phyloP scores from a whole-genome alignment of 129 eudicot species.

The Centrapalus pauciflorus region DNA sequence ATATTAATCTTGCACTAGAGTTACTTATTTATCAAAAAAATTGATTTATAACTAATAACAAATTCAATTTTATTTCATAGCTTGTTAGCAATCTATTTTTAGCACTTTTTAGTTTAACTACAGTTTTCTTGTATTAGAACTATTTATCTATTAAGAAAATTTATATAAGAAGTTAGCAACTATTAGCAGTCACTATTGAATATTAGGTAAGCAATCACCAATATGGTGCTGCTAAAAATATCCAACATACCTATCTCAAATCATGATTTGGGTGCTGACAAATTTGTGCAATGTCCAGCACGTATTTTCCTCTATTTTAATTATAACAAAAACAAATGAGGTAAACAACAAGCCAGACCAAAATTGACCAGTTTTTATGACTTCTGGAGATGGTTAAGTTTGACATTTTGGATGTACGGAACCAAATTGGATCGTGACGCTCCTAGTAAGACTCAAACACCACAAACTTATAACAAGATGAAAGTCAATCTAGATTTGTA shows the following conservation, averaged over 20 bases:
- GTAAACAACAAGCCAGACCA: neutral
- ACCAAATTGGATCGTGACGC: neutral
- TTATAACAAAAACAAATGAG: neutral
- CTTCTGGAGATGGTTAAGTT: neutral
- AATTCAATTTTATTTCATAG: neutral
- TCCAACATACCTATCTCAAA: neutral
- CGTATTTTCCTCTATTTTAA: neutral
- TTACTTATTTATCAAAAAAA: neutral
- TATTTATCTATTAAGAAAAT: too few relatives aligned
- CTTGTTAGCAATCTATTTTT: neutral
- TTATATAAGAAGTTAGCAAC: neutral
- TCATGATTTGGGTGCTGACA: neutral
- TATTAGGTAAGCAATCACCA: neutral
- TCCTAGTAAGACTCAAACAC: neutral
- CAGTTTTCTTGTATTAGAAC: neutral
- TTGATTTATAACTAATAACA: neutral
- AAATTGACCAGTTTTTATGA: neutral
- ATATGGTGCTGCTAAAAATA: neutral
- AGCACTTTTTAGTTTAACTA: neutral
- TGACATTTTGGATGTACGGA: neutral
- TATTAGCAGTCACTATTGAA: neutral
- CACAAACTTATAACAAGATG: neutral
- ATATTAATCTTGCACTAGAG: neutral
- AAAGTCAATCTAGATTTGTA: slow-evolving; percentile 1
- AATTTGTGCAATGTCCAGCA: neutral